These are phyloP conservation scores for Starmerella stigmatis DNA, from an alignment of 805 yeast genomes.

Conservation along the genomic window DNA sequence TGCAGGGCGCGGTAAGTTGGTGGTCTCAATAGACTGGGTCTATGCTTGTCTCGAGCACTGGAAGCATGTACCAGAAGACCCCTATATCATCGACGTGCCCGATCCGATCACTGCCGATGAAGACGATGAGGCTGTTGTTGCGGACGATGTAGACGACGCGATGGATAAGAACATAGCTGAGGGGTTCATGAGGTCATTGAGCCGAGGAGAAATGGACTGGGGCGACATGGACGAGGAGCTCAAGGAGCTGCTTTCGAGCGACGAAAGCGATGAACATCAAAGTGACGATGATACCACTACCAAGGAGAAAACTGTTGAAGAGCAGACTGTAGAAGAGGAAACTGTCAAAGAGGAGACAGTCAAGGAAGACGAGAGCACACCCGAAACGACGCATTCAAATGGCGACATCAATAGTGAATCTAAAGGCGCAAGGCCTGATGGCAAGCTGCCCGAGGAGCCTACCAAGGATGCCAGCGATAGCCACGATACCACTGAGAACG, in stretches of 20 bases:
- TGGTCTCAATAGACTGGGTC: constrained; percentile 90
- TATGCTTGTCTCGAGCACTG: constrained; percentile 75
- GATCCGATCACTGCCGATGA: constrained; percentile 34
- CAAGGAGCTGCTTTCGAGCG: constrained; percentile 39
- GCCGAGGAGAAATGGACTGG: constrained; percentile 36
- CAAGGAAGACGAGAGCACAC: background rate
- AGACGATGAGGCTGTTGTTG: background rate
- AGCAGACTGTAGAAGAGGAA: no score
- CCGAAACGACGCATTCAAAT: background rate
- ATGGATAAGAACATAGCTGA: constrained; percentile 39
- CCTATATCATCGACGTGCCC: constrained; percentile 45
- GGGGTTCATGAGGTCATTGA: constrained; percentile 28
- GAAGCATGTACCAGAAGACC: constrained; percentile 55
- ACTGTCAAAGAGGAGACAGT: no score
- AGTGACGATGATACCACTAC: background rate
- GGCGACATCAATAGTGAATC: background rate
- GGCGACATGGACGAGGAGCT: constrained; percentile 45
- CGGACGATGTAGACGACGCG: constrained; percentile 25
- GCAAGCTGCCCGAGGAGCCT: no score
- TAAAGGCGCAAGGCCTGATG: background rate
- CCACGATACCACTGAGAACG: background rate
- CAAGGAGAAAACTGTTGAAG: no score
- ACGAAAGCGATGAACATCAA: constrained; percentile 6
- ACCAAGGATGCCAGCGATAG: background rate
- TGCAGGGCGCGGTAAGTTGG: constrained; percentile 48